Base-by-base conservation (phyloP, 371 early-diverging fungal genomes). In the Circinella minor region DNA sequence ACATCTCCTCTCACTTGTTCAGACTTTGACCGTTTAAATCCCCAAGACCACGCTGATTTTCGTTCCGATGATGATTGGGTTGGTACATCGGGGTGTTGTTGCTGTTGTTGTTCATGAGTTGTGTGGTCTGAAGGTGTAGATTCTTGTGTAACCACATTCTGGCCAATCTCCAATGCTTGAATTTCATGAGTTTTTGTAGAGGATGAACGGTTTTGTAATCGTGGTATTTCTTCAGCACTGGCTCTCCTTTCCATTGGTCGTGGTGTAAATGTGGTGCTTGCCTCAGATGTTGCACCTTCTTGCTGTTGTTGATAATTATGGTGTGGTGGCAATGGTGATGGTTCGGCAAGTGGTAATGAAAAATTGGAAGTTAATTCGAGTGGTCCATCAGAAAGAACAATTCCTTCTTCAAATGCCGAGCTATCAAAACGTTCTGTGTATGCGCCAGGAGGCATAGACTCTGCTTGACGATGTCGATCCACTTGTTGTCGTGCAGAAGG, bases 41-140 rank as follows among this genome's bases (percentile, higher is more conserved):
- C 61, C 75, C 75, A 75, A 36, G 75, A 71, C 75, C 75, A 75
- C 0, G 71, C 54, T 43, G 71, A 69, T 48, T 75, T 75, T 15
- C 69, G 65, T 48, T 69, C 66, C 8, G 57, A 68, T 27, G 68
- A 61, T 14, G 61, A 34, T 48, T 11, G 47, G 18, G 68, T 20
- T 47, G 68, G 34, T 18, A 27, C 11, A 36, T 37, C 38, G 5
- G 37, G 66, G 15, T 65, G 55, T 36, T 66, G 66, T 27, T 62
- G 69, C 18, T 69, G 57, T 49, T 62, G 27, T 43, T 69, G 65
- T 55, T 57, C 51, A 37, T 64, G 49, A 46, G 18, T 10, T 8
- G 18, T 18, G 57, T 57, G 57, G 6, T 27, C 57, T 27, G 27
- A n/a, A 51, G 51, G 51, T 15, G 14, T 27, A 34, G 34, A n/a